Evolutionary conservation across 495 filamentous ascomycete genomes (phyloP), one percentile per base, ranked within the genome.

Genomic region (Hyaloscypha variabilis): DNA sequence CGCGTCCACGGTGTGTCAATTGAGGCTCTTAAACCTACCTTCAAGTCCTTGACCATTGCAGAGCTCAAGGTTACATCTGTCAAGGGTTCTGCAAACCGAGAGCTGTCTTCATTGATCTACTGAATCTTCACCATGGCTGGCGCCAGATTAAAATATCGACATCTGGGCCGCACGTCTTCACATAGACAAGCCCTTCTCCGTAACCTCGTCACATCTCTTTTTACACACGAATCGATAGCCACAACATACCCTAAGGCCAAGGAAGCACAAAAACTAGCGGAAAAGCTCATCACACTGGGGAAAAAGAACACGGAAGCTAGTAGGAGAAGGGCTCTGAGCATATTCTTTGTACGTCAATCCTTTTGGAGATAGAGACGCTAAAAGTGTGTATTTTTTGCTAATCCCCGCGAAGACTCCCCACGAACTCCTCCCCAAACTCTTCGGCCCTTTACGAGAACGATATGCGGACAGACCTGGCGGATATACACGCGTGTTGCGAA

Each of bases 221-320:
- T 99, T 81, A 82, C 90, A 73, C 87, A 97, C 76, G 95, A 99
- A 79, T 86, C 90, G 60, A 96, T 99, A 81, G 87, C 86, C 55
- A 99, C 95, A 28, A 97, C 95, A 79, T 97, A 90, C 87, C 86
- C 87, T 75, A 98, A 97, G 80, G 95, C 95, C 31, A 99, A 98
- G 77, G 95, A 99, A 80, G 91, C 95, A 52, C 95, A 98, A 77
- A 85, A 90, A 1, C 76, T 97, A 29, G 95, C 95, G 42, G 95
- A 99, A 73, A 93, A 94, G 81, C 83, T 97, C 65, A 92, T 99
- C 69, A 97, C 94, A 11, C 78, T 96, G 66, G 94, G 88, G 46
- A 99, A 99, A 83, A 87, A 87, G 79, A 92, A 96, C 76, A 93
- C 92, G 25, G 88, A 94, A 67, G 88, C 90, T 2, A 86, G 87